Evolutionary conservation across 768 basidiomycete species (phyloP), one percentile per base, ranked within the genome.

Genomic region (Pleurotus tuoliensis): DNA sequence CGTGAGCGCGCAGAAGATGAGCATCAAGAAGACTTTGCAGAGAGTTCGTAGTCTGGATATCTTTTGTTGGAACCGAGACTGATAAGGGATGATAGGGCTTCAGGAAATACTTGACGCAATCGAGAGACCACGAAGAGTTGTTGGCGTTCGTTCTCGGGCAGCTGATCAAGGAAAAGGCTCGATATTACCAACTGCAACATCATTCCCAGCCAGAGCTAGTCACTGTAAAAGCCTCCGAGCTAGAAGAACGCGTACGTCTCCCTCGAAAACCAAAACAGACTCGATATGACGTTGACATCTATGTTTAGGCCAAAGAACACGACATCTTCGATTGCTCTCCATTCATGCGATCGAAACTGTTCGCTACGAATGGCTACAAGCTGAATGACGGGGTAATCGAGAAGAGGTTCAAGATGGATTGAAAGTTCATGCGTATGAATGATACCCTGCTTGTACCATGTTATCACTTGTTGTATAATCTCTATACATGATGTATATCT

Each of bases 1-100:
- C 70, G 92, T 99, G 57, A 95, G 73, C 62, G 90, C 97, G 24
- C 97, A 99, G 71, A 99, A 99, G 79, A 88, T 94, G 82, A 93
- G 91, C 57, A 96, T 98, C 76, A 98, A 98, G 81, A 97, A 94
- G 76, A 95, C 94, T 2, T 76, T 99, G 45, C 94, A 99, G 71
- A 80, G 97, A 65, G 96, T 96, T 63, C 30, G 30, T 34, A 62
- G 86, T 79, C 15, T 51, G 11, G 37, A 11, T 34, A 34, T 34
- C 30, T 11, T 3, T 9, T 9, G 30, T 11, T 34, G 2, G 30
- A 11, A 34, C 9, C 30, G 11, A 34, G 30, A 11, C 30, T 34
- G 11, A 34, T 9, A 34, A 9, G 47, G 18, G 30, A 5, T 16
- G 5, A 48, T 59, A 97, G 93, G 86, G 93, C 55, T 98, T 97